Evolutionary conservation across 495 filamentous ascomycete species (phyloP), one percentile per base, ranked within the genome.

Genomic region (Xeromyces bisporus): DNA sequence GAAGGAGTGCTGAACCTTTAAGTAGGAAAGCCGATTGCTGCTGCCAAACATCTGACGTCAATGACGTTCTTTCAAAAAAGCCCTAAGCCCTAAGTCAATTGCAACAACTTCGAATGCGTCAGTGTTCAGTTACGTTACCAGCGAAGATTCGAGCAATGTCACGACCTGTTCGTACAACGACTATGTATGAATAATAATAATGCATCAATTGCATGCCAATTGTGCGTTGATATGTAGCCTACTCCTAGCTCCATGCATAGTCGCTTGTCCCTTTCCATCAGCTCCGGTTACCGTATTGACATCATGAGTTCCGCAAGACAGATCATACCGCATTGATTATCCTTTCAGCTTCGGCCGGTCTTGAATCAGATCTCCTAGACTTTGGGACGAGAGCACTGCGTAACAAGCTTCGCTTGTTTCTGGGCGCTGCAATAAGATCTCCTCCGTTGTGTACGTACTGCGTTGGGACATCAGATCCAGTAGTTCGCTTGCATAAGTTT

Each of bases 241-340:
- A 21, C 20, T 9, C 9, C 4, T 21, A 21, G 5, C 20, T 21
- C 20, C 20, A n/a, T 21, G 20, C 20, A 21, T 21, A 21, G 20
- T 21, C 5, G n/a, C n/a, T n/a, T n/a, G n/a, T n/a, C n/a, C n/a
- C n/a, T n/a, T n/a, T n/a, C n/a, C n/a, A n/a, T n/a, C n/a, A n/a
- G n/a, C n/a, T n/a, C n/a, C n/a, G n/a, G n/a, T n/a, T n/a, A n/a
- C n/a, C n/a, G n/a, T n/a, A n/a, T n/a, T n/a, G n/a, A n/a, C n/a
- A n/a, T n/a, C n/a, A n/a, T n/a, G n/a, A n/a, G n/a, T n/a, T n/a
- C n/a, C n/a, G n/a, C n/a, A n/a, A n/a, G n/a, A n/a, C n/a, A n/a
- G n/a, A n/a, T 21, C 20, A 9, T 29, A 97, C 89, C 3, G 85
- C 80, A 3, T 68, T 97, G 33, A 66, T 97, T 23, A 97, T 89